phyloP scores from a whole-genome alignment of 306 rosid species.

The Malus asiatica region DNA sequence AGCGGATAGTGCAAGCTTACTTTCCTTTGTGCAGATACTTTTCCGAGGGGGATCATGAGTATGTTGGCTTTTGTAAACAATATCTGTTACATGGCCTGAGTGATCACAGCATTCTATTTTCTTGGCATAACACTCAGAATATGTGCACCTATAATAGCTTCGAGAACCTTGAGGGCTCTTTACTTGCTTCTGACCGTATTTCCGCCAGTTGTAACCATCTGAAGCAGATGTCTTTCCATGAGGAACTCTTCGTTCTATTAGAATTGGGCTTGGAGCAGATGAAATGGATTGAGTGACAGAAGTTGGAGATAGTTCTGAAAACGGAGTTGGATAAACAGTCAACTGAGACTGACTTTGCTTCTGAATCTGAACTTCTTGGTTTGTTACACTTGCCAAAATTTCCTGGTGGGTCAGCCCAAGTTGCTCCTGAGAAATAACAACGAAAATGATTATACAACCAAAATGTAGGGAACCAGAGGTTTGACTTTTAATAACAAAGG shows the following conservation, averaged over 20 bases:
- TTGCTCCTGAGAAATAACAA: slow-evolving; percentile 37
- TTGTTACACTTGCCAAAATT: slow-evolving; percentile 23
- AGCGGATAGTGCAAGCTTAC: slow-evolving; percentile 28
- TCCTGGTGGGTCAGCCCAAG: slow-evolving; percentile 29
- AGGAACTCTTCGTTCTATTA: slow-evolving; percentile 36
- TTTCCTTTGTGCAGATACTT: slow-evolving; percentile 42
- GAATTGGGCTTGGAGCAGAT: slow-evolving; percentile 40
- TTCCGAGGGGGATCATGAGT: slow-evolving; percentile 73
- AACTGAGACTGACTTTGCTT: slow-evolving; percentile 40
- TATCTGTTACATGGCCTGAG: slow-evolving; percentile 50
- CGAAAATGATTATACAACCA: not conserved
- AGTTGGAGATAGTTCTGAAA: slow-evolving; percentile 56
- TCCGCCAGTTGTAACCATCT: slow-evolving; percentile 97
- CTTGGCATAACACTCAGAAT: slow-evolving; percentile 65
- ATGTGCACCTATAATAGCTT: slow-evolving; percentile 85
- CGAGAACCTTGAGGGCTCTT: slow-evolving; percentile 93
- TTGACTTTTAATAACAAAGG: not conserved
- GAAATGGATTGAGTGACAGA: slow-evolving; percentile 71
- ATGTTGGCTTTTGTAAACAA: slow-evolving; percentile 75
- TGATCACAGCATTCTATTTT: slow-evolving; percentile 80
- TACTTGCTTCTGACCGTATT: slow-evolving; percentile 99
- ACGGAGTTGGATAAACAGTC: slow-evolving; percentile 31
- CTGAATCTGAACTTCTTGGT: slow-evolving; percentile 29
- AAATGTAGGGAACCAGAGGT: not conserved
- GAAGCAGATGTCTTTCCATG: slow-evolving; percentile 51